These are phyloP conservation scores for Cercophora sp. DNA, from an alignment of 495 filamentous ascomycete genomes.

Conservation along the genomic window DNA sequence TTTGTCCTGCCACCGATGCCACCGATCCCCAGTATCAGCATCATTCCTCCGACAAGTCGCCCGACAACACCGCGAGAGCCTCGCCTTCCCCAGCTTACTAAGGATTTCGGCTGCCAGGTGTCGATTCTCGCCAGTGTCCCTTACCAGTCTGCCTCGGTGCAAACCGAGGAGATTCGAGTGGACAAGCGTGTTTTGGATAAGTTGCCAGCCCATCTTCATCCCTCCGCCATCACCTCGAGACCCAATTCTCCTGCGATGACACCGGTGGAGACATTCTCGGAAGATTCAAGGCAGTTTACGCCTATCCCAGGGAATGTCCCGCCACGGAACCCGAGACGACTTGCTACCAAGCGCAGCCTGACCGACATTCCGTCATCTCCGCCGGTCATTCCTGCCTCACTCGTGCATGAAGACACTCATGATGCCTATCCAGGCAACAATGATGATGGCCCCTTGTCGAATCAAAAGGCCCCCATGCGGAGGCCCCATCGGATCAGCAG, in stretches of 20 bases:
- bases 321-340: slow-evolving; percentile 49
- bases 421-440: slow-evolving; percentile 79
- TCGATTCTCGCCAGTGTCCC: slow-evolving; percentile 36
- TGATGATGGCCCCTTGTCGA: slow-evolving; percentile 70
- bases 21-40: slow-evolving; percentile 56
- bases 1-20: slow-evolving; percentile 33
- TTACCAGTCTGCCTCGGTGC: slow-evolving; percentile 67
- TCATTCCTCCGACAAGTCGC: slow-evolving; percentile 53
- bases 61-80: slow-evolving; percentile 53
- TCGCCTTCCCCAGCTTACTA: slow-evolving; percentile 49
- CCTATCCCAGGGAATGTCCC: slow-evolving; percentile 48
- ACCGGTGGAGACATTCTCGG: slow-evolving; percentile 21
- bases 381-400: slow-evolving; percentile 24
- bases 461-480: slow-evolving; percentile 56
- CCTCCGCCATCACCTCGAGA: slow-evolving; percentile 61
- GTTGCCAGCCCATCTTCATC: slow-evolving; percentile 72
- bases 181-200: slow-evolving; percentile 69
- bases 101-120: slow-evolving; percentile 55
- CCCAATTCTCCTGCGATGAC: slow-evolving; percentile 45
- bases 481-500: slow-evolving; percentile 73
- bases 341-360: slow-evolving; percentile 41
- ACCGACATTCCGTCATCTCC: slow-evolving; percentile 47
- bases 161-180: slow-evolving; percentile 84
- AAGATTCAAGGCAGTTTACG: slow-evolving; percentile 42
- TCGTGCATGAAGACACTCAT: slow-evolving; percentile 40